Base-by-base conservation (phyloP, 2,329 filamentous ascomycete genomes). In the Ophiostoma novo-ulmi region DNA sequence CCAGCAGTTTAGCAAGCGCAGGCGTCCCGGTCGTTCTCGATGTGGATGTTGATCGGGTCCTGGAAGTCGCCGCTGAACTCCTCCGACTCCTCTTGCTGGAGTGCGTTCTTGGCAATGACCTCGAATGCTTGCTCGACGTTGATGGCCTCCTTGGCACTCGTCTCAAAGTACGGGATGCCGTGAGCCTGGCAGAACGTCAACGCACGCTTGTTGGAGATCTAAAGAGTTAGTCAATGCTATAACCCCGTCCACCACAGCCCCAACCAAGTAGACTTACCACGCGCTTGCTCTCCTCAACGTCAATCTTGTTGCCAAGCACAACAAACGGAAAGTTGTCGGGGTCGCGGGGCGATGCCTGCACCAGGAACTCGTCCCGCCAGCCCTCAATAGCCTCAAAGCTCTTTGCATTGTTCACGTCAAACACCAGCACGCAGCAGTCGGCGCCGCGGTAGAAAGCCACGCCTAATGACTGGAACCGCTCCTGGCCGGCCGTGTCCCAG, bases 331-430 rank as follows among this genome's bases (percentile, higher is more conserved):
- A 99, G 80, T 91, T 97, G 80, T 97, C 94, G 1, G 95, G 95
- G 77, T 99, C 95, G 78, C 96, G 89, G 5, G 95, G 95, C 75
- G 93, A 97, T 7, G 95, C 95, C 82, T 99, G 95, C 76, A 99
- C 97, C 75, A 99, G 82, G 79, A 99, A 99, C 81, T 99, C 95
- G 79, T 99, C 95, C 77, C 95, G 87, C 95, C 95, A 99, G 82
- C 93, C 97, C 80, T 99, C 95, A 72, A 99, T 87, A 17, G 94
- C 96, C 80, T 99, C 95, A 80, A 99, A 99, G 80, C 93, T 97
- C 88, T 99, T 99, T 73, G 94, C 91, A 81, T 97, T 98, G 84
- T 99, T 99, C 81, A 99, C 94, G 79, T 99, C 94, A 84, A 95
- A 98, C 69, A 98, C 94, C 70, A 99, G 85, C 72, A 98, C 94